phyloP scores from a whole-genome alignment of 495 filamentous ascomycete species.

The Platismatia glauca region DNA sequence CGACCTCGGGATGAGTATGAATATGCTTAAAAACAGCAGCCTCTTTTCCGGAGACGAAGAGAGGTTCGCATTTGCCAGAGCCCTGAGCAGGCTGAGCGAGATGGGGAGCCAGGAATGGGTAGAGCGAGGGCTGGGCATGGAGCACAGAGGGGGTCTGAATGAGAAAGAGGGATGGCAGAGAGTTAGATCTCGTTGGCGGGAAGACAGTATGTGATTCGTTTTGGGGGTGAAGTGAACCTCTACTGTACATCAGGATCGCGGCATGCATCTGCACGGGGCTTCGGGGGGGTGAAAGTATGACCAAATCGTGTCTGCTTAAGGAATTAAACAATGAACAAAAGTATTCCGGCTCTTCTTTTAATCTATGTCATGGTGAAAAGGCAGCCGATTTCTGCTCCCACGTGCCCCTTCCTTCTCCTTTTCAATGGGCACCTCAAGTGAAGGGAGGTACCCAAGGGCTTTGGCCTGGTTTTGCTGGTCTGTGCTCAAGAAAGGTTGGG shows the following conservation, averaged over 20 bases:
- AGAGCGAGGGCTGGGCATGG: constrained; percentile 69
- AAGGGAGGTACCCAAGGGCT: too few relatives aligned
- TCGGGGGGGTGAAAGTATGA: neutral
- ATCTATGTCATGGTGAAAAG: too few relatives aligned
- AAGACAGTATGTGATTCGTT: constrained; percentile 60
- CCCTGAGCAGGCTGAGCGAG: constrained; percentile 72
- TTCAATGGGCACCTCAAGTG: too few relatives aligned
- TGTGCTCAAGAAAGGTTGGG: too few relatives aligned
- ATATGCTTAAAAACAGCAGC: constrained; percentile 71
- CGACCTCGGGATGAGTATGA: constrained; percentile 79
- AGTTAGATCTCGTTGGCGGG: constrained; percentile 56
- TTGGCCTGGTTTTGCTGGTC: too few relatives aligned
- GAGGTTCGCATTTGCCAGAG: constrained; percentile 88
- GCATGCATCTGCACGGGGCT: neutral
- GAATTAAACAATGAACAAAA: too few relatives aligned
- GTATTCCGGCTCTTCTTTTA: too few relatives aligned
- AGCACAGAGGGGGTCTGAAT: constrained; percentile 46
- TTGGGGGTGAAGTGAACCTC: too few relatives aligned
- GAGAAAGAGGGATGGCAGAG: constrained; percentile 59
- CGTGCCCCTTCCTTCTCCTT: too few relatives aligned
- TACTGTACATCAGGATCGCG: neutral
- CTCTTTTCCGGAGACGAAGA: constrained; percentile 96
- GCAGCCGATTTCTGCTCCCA: too few relatives aligned
- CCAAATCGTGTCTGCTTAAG: neutral
- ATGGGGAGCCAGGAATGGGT: constrained; percentile 96